Conservation (phyloP, 345 rosid genomes). For the Garcia nutans region DNA sequence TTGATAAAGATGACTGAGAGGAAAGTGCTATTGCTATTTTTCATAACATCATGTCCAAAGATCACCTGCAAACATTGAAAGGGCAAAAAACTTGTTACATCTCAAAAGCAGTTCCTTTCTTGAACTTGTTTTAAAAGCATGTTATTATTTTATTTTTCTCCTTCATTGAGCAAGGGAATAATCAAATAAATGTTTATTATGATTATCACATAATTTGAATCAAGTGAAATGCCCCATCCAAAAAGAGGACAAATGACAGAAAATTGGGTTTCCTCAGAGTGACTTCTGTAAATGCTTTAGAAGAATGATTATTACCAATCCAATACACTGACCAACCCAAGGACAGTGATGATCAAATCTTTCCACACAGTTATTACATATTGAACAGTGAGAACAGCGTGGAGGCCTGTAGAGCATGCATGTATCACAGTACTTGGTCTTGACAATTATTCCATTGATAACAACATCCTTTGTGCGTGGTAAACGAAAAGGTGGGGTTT, state of each 20-base stretch:
- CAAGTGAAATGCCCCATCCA: not conserved
- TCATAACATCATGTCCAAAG: not conserved
- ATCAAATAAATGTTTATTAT: not conserved
- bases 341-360: conserved; percentile 99
- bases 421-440: conserved; percentile 88
- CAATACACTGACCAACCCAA: conserved; percentile 99
- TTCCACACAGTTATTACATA: conserved; percentile 95
- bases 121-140: not conserved
- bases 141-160: not conserved
- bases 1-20: not conserved
- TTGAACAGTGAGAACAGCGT: conserved; percentile 98
- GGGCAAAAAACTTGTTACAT: not conserved
- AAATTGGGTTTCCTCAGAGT: not conserved
- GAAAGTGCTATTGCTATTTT: not conserved
- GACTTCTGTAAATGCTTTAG: not conserved
- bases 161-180: not conserved
- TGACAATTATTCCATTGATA: conserved; percentile 70
- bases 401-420: conserved; percentile 94
- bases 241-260: not conserved
- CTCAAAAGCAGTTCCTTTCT: not conserved
- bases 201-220: conserved; percentile 1
- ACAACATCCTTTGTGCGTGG: conserved; percentile 67
- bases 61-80: not conserved
- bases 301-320: conserved; percentile 59
- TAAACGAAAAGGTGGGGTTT: conserved; percentile 49